phyloP scores from a whole-genome alignment of 768 basidiomycete genomes.

The Boletus vinaceobasis region DNA sequence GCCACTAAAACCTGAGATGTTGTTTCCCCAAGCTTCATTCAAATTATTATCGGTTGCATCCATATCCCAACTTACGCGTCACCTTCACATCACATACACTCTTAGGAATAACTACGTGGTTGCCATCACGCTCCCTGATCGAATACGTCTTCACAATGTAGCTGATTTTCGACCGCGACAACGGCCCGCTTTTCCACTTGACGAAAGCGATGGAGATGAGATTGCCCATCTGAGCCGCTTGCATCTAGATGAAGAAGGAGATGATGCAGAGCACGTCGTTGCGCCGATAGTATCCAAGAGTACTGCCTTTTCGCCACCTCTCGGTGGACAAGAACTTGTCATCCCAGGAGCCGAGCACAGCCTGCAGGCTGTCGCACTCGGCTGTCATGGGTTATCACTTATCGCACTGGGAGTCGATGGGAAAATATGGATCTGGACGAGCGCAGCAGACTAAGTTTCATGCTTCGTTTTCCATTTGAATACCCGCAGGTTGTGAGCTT shows the following conservation, averaged over 20 bases:
- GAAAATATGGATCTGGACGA: slow-evolving; percentile 26
- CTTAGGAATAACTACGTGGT: slow-evolving; percentile 52
- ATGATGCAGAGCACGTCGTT: slow-evolving; percentile 18
- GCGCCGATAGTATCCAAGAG: background rate
- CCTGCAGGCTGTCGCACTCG: slow-evolving; percentile 42
- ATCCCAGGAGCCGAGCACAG: slow-evolving; percentile 14
- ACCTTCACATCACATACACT: slow-evolving; percentile 43
- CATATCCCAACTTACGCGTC: slow-evolving; percentile 37
- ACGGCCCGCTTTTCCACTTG: slow-evolving; percentile 41
- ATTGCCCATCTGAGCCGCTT: slow-evolving; percentile 20
- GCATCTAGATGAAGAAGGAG: slow-evolving; percentile 28
- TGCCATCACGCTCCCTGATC: slow-evolving; percentile 40
- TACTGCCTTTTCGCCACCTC: slow-evolving; percentile 17
- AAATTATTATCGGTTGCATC: slow-evolving; percentile 52
- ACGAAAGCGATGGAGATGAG: slow-evolving; percentile 23
- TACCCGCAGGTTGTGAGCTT: background rate
- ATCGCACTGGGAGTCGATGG: slow-evolving; percentile 20
- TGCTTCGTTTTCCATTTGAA: background rate
- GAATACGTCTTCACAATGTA: slow-evolving; percentile 46
- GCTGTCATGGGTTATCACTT: slow-evolving; percentile 37
- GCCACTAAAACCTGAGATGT: background rate
- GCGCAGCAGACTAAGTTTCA: slow-evolving; percentile 12
- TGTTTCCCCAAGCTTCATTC: slow-evolving; percentile 52
- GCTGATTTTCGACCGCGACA: slow-evolving; percentile 43
- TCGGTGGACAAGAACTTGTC: slow-evolving; percentile 21